Conservation (phyloP, 2,329 filamentous ascomycete species). For the Colletotrichum kahawae region DNA sequence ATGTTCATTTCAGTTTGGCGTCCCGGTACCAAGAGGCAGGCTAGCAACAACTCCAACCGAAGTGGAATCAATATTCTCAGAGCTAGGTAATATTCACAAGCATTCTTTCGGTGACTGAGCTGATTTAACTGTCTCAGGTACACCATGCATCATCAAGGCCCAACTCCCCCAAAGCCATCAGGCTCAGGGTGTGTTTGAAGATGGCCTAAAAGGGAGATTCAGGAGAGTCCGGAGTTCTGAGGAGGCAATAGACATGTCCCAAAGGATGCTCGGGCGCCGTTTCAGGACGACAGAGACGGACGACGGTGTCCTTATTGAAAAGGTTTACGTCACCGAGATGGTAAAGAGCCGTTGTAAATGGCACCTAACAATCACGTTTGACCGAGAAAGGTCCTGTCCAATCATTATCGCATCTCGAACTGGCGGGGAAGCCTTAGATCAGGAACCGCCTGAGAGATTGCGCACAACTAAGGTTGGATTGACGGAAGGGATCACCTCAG, state of each 20-base stretch:
- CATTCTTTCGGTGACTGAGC: neutral
- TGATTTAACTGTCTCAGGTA: conserved; percentile 17
- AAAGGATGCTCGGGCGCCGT: conserved; percentile 22
- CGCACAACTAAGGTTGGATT: conserved; percentile 29
- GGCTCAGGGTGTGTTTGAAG: neutral
- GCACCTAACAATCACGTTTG: conserved; percentile 47
- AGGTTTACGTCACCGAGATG: conserved; percentile 41
- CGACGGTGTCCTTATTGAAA: conserved; percentile 24
- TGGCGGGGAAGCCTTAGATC: conserved; percentile 20
- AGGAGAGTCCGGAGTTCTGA: neutral
- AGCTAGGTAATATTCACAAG: conserved; percentile 25
- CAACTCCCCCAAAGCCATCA: neutral
- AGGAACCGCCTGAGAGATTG: neutral
- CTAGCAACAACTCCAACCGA: conserved; percentile 27
- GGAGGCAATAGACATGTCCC: conserved; percentile 24
- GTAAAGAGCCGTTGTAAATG: conserved; percentile 36
- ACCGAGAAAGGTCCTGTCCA: conserved; percentile 44
- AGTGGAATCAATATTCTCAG: conserved; percentile 22
- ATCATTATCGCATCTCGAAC: conserved; percentile 38
- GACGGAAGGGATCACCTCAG: conserved; percentile 29
- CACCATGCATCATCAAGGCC: conserved; percentile 27
- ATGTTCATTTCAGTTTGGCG: conserved; percentile 25
- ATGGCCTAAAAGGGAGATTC: neutral
- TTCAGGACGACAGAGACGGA: neutral
- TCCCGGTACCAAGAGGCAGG: conserved; percentile 28